phyloP scores from a whole-genome alignment of 495 filamentous ascomycete species.

The Penicillium soppii region DNA sequence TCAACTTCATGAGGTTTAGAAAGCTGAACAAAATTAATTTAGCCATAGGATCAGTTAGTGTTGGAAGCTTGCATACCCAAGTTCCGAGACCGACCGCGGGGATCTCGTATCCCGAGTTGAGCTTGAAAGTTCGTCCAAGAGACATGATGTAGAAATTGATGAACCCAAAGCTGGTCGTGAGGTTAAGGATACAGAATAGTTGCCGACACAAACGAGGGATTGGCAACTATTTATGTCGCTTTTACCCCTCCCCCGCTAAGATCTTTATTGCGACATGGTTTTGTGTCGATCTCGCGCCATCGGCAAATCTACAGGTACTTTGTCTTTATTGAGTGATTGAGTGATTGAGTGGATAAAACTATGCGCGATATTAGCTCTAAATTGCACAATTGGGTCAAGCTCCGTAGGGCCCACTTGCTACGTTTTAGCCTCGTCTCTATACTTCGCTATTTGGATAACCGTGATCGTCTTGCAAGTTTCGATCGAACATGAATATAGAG shows the following conservation, averaged over 20 bases:
- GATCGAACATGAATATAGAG: too few species aligned
- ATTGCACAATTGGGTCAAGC: slow-evolving; percentile 14
- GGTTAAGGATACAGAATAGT: too few species aligned
- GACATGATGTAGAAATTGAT: slow-evolving; percentile 25
- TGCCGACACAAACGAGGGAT: neutral
- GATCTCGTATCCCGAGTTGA: slow-evolving; percentile 42
- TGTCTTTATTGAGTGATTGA: too few species aligned
- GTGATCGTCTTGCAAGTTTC: too few species aligned
- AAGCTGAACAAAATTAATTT: slow-evolving; percentile 28
- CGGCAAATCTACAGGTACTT: neutral
- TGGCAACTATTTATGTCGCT: slow-evolving; percentile 6
- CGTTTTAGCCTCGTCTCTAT: neutral
- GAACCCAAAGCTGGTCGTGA: neutral
- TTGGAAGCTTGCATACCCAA: slow-evolving; percentile 22
- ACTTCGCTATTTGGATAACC: neutral
- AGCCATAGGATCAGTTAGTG: neutral
- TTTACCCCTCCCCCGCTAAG: slow-evolving; percentile 13
- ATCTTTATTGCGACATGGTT: slow-evolving; percentile 5
- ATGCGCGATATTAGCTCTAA: slow-evolving; percentile 11
- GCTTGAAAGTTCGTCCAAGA: slow-evolving; percentile 37
- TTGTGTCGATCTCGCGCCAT: slow-evolving; percentile 1
- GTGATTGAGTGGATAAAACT: slow-evolving; percentile 5
- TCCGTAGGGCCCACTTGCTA: too few species aligned
- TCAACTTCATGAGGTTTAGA: slow-evolving; percentile 49
- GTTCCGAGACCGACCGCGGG: slow-evolving; percentile 36